Evolutionary conservation across 1,139 yeast species (phyloP).

Genomic region (Candida tropicalis): DNA sequence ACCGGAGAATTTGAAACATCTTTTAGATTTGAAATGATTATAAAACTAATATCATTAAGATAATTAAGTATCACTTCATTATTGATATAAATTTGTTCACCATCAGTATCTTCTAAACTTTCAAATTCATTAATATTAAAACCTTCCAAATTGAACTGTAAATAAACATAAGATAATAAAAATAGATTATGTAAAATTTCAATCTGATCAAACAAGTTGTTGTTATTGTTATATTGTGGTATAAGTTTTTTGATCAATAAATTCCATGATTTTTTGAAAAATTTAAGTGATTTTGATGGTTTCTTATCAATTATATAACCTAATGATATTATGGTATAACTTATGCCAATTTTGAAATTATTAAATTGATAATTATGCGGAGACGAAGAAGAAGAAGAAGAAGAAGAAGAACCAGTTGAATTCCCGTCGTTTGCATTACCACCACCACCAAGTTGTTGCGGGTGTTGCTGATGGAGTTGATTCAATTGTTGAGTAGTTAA

Average conservation of each 20-base stretch:
- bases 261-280: conserved; percentile 47
- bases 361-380: conserved; percentile 14
- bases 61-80: conserved; percentile 46
- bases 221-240: conserved; percentile 42
- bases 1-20: conserved; percentile 15
- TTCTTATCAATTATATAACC: conserved; percentile 26
- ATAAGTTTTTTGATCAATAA: conserved; percentile 45
- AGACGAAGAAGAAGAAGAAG: too few species aligned
- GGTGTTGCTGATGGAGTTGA: conserved; percentile 1
- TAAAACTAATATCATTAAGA: conserved; percentile 47
- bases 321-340: conserved; percentile 29
- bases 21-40: conserved; percentile 30
- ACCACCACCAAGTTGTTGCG: neutral
- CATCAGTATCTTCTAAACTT: conserved; percentile 6
- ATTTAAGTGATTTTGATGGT: conserved; percentile 28
- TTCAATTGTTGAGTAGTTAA: conserved; percentile 7
- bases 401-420: too few species aligned
- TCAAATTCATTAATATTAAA: conserved; percentile 11
- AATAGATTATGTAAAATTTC: conserved; percentile 40
- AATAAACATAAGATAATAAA: conserved; percentile 32
- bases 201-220: conserved; percentile 41
- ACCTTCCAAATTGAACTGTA: conserved; percentile 29
- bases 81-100: conserved; percentile 23
- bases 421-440: too few species aligned
- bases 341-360: conserved; percentile 32